Conservation (phyloP, 768 basidiomycete species). For the Pisolithus albus region DNA sequence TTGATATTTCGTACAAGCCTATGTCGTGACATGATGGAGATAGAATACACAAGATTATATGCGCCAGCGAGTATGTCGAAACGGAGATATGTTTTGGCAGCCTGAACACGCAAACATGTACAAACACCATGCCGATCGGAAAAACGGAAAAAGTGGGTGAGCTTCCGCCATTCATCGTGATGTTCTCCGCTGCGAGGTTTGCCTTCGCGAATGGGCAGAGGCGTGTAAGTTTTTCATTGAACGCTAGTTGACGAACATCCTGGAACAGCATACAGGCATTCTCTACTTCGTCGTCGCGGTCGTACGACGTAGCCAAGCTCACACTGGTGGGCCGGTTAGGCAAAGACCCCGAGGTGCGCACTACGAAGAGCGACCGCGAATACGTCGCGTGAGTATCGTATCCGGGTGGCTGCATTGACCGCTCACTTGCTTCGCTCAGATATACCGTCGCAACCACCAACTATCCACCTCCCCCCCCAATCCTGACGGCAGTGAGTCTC, state of each 20-base stretch:
- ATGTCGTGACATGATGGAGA: conserved; percentile 77
- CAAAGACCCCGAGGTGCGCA: conserved; percentile 62
- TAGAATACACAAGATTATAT: conserved; percentile 3
- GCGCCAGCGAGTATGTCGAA: conserved; percentile 1
- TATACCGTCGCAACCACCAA: conserved; percentile 75
- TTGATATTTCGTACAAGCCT: conserved; percentile 83
- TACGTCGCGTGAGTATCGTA: conserved; percentile 55
- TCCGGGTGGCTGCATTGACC: not conserved
- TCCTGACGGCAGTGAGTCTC: conserved; percentile 52
- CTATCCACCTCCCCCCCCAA: conserved; percentile 50
- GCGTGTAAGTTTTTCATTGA: conserved; percentile 39
- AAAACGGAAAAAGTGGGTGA: not conserved
- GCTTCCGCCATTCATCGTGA: conserved; percentile 17
- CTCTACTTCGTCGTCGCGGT: conserved; percentile 48
- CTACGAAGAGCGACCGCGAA: conserved; percentile 70
- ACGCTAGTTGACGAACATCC: not conserved
- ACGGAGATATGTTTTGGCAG: not conserved
- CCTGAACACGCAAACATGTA: not conserved
- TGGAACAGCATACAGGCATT: conserved; percentile 42
- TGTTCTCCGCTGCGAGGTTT: conserved; percentile 50
- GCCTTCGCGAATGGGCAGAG: conserved; percentile 31
- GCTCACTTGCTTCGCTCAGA: conserved; percentile 30
- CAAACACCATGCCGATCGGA: not conserved
- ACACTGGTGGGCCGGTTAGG: conserved; percentile 69
- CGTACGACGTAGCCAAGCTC: conserved; percentile 66